A percentile compares a stretch with the other conserved stretches of the same genome.
phyloP scores from a whole-genome alignment of 192 early-diverging fungal genomes.

The Coemansia sp. region DNA sequence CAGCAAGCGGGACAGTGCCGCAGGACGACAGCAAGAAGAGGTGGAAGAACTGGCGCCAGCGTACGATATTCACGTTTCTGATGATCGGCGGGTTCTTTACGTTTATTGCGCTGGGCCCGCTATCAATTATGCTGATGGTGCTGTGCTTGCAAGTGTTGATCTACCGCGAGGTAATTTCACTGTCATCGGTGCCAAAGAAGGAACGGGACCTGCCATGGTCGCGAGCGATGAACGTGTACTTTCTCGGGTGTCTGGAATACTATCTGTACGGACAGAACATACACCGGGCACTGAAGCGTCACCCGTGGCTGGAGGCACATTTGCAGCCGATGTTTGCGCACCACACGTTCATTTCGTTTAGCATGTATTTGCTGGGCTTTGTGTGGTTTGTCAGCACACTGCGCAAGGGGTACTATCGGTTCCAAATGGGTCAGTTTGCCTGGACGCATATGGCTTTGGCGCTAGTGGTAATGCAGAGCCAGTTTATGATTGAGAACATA shows the following conservation, averaged over 20 bases:
- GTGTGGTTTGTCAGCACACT: conserved; percentile 93
- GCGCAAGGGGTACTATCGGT: conserved; percentile 89
- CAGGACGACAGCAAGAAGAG: conserved; percentile 44
- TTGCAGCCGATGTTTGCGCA: conserved; percentile 83
- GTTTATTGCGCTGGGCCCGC: conserved; percentile 73
- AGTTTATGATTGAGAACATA: conserved; percentile 97
- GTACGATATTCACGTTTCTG: conserved; percentile 80
- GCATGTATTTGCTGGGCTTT: conserved; percentile 77
- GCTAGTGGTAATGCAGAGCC: conserved; percentile 88
- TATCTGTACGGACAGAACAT: conserved; percentile 93
- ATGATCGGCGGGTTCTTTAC: conserved; percentile 87
- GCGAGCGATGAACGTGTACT: conserved; percentile 91
- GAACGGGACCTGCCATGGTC: conserved; percentile 89
- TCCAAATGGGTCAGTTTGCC: conserved; percentile 94
- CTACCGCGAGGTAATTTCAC: conserved; percentile 90
- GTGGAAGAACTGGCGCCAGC: conserved; percentile 82
- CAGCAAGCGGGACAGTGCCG: conserved; percentile 21
- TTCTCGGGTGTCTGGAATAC: conserved; percentile 85
- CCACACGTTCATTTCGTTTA: conserved; percentile 92
- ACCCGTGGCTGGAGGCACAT: conserved; percentile 81
- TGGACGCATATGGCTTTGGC: conserved; percentile 97
- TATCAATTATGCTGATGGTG: conserved; percentile 85
- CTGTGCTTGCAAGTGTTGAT: conserved; percentile 80
- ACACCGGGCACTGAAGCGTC: conserved; percentile 84
- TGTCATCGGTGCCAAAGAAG: conserved; percentile 79